A percentile compares a stretch with the other conserved stretches of the same genome.
Conservation (phyloP, 1,284 basidiomycete species). For the Chiua sp. region DNA sequence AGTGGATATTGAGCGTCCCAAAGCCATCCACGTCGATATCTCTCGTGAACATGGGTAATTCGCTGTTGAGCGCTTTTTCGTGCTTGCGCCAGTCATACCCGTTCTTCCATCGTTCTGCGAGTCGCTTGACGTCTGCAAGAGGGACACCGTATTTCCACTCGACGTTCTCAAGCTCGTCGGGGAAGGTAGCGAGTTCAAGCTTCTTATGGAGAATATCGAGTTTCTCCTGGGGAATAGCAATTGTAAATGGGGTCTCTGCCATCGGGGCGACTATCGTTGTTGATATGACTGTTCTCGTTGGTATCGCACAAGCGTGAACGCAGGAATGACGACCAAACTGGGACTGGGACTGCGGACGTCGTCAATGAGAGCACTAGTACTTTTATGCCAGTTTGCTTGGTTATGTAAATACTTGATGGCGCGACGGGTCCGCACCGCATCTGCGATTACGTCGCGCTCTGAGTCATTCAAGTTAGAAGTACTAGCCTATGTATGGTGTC, state of each 20-base stretch:
- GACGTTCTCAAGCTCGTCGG: conserved; percentile 47
- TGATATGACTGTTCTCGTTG: not conserved
- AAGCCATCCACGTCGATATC: conserved; percentile 44
- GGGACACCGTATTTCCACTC: conserved; percentile 48
- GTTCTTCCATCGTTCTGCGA: conserved; percentile 44
- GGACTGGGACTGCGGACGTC: too few species aligned
- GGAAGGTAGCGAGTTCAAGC: conserved; percentile 42
- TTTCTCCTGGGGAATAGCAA: conserved; percentile 37
- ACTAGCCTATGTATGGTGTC: too few species aligned
- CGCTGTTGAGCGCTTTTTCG: conserved; percentile 45
- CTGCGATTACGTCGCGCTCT: too few species aligned
- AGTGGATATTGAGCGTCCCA: conserved; percentile 47
- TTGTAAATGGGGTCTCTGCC: conserved; percentile 33
- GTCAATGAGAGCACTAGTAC: too few species aligned
- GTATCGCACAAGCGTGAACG: not conserved
- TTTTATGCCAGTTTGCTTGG: too few species aligned
- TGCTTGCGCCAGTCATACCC: conserved; percentile 49
- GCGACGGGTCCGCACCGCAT: too few species aligned
- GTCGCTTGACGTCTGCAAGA: conserved; percentile 44
- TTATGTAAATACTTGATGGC: too few species aligned
- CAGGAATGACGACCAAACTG: too few species aligned
- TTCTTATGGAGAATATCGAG: conserved; percentile 38
- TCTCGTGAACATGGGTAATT: conserved; percentile 50
- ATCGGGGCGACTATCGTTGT: not conserved
- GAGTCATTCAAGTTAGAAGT: too few species aligned